Evolutionary conservation across 441 rosid species (phyloP).

Genomic region (Macaranga tanarius): DNA sequence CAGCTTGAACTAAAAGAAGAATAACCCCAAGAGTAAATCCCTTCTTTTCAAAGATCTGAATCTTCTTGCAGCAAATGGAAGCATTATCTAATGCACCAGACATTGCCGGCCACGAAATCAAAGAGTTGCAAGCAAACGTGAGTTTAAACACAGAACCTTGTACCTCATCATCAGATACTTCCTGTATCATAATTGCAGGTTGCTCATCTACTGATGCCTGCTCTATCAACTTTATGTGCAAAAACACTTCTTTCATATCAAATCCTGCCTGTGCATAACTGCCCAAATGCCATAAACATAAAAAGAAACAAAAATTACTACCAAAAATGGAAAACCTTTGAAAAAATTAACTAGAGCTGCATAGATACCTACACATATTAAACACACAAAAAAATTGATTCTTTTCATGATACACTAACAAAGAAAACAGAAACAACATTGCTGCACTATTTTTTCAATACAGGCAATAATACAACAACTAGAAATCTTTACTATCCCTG

Average conservation of each 20-base stretch:
- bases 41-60: slow-evolving; percentile 90
- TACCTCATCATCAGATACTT: slow-evolving; percentile 53
- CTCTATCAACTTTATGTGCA: slow-evolving; percentile 87
- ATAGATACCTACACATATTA: neutral
- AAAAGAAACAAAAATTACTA: neutral
- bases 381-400: too few relatives aligned
- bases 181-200: slow-evolving; percentile 74
- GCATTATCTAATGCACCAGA: slow-evolving; percentile 73
- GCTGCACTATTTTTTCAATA: neutral
- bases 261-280: slow-evolving; percentile 90
- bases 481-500: neutral
- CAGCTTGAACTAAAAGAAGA: slow-evolving; percentile 59
- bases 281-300: slow-evolving; percentile 19
- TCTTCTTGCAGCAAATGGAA: slow-evolving; percentile 75
- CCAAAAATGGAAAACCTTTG: neutral
- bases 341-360: neutral
- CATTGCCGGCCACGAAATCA: slow-evolving; percentile 74
- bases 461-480: neutral
- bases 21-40: slow-evolving; percentile 79
- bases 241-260: slow-evolving; percentile 90
- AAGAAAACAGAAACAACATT: neutral
- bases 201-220: slow-evolving; percentile 77
- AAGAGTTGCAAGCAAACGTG: slow-evolving; percentile 76
- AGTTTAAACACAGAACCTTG: slow-evolving; percentile 65
- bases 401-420: neutral